Conservation (phyloP, 163 green algal genomes). For the Trebouxia gelatinosa region DNA sequence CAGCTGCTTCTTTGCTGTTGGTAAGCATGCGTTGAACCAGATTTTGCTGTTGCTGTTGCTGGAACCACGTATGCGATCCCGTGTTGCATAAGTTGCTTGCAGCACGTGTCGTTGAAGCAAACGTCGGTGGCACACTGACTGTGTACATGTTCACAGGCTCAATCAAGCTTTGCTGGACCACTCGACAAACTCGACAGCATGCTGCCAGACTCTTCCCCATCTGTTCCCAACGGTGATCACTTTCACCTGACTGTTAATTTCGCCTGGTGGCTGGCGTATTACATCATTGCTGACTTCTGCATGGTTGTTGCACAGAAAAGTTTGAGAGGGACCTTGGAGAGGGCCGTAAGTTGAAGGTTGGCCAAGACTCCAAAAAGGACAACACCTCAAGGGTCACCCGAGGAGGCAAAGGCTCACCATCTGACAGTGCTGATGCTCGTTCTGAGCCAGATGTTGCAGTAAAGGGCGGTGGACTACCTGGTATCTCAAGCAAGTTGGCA, state of each 20-base stretch:
- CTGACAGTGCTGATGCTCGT: constrained; percentile 29
- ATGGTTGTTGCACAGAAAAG: constrained; percentile 22
- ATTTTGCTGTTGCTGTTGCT: too few species aligned
- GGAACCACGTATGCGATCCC: too few species aligned
- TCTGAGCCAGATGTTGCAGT: neutral
- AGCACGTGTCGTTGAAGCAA: too few species aligned
- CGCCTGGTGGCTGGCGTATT: too few species aligned
- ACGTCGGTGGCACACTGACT: too few species aligned
- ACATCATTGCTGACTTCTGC: too few species aligned
- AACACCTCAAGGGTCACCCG: neutral
- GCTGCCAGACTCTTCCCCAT: constrained; percentile 21
- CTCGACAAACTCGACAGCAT: neutral
- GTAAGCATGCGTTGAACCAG: neutral
- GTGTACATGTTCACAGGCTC: too few species aligned
- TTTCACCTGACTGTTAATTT: too few species aligned
- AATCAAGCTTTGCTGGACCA: constrained; percentile 8
- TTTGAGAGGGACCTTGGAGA: constrained; percentile 26
- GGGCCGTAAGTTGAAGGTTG: constrained; percentile 17
- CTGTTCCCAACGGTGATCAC: too few species aligned
- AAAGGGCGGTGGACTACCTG: constrained; percentile 11
- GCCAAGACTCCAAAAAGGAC: constrained; percentile 17
- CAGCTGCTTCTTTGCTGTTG: constrained; percentile 21
- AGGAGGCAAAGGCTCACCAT: neutral
- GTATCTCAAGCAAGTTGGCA: neutral
- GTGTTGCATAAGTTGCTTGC: too few species aligned